These are phyloP conservation scores for Mitragyna speciosa DNA, from an alignment of 257 asterid species.

Conservation along the genomic window DNA sequence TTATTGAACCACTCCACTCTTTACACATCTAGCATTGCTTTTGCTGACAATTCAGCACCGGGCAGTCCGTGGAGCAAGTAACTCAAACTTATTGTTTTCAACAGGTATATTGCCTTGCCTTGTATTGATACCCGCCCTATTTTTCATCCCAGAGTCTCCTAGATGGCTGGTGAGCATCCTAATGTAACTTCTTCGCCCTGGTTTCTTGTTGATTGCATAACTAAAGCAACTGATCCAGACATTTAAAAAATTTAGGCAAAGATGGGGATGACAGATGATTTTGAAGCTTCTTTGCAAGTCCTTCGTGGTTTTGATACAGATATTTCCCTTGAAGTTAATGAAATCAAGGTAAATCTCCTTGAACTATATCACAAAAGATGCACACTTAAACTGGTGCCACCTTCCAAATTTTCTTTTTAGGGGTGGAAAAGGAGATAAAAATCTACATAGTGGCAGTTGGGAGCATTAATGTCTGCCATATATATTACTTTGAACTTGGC, in stretches of 20 bases:
- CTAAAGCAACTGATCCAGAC: constrained; percentile 24
- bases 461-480: neutral
- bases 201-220: neutral
- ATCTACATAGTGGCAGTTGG: neutral
- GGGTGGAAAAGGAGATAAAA: neutral
- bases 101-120: constrained; percentile 78
- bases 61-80: neutral
- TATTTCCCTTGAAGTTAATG: constrained; percentile 77
- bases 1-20: neutral
- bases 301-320: constrained; percentile 95
- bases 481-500: neutral
- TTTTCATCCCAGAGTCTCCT: constrained; percentile 64
- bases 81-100: constrained; percentile 13
- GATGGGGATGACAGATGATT: constrained; percentile 91
- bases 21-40: neutral
- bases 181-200: neutral
- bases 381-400: neutral
- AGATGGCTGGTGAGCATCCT: constrained; percentile 88
- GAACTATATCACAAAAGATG: neutral
- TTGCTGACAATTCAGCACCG: neutral
- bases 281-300: constrained; percentile 93
- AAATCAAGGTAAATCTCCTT: constrained; percentile 52
- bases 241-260: constrained; percentile 60
- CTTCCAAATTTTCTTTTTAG: neutral
- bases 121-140: constrained; percentile 42